phyloP scores from a whole-genome alignment of 2,329 filamentous ascomycete species.

The Tolypocladium cylindrosporum region DNA sequence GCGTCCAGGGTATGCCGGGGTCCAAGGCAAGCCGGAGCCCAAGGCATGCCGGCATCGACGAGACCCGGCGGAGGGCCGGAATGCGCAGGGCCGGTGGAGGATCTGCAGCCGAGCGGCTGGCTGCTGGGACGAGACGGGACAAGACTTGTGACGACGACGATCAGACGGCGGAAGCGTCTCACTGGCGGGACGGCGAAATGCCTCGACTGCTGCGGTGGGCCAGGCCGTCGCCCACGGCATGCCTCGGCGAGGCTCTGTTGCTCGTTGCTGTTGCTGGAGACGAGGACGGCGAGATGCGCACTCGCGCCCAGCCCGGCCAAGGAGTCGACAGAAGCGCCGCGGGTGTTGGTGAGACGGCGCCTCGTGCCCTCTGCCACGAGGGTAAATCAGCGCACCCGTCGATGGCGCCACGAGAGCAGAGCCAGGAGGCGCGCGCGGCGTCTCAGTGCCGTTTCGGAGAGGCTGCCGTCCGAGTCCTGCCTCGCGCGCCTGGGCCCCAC shows the following conservation, averaged over 20 bases:
- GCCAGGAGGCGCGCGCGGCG: neutral
- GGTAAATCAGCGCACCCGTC: neutral
- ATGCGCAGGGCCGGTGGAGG: neutral
- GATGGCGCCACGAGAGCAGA: neutral
- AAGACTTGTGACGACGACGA: neutral
- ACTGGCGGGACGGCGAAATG: neutral
- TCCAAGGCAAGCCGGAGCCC: too few relatives aligned
- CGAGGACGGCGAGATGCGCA: too few relatives aligned
- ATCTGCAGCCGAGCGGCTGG: neutral
- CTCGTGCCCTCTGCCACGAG: too few relatives aligned
- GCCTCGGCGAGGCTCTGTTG: too few relatives aligned
- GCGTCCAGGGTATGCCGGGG: too few relatives aligned
- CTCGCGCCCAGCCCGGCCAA: too few relatives aligned
- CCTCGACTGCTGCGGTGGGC: too few relatives aligned
- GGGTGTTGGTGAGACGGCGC: too few relatives aligned
- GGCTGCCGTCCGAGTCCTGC: neutral
- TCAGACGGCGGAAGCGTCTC: conserved; percentile 1
- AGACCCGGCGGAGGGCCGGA: neutral
- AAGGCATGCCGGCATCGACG: neutral
- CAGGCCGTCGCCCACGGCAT: too few relatives aligned
- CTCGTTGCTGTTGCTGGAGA: too few relatives aligned
- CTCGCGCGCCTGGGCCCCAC: neutral
- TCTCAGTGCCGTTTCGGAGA: neutral
- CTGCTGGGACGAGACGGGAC: neutral
- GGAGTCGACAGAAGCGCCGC: too few relatives aligned